Evolutionary conservation across 2,329 filamentous ascomycete genomes (phyloP).

Genomic region (Cephalotrichum gorgonifer): DNA sequence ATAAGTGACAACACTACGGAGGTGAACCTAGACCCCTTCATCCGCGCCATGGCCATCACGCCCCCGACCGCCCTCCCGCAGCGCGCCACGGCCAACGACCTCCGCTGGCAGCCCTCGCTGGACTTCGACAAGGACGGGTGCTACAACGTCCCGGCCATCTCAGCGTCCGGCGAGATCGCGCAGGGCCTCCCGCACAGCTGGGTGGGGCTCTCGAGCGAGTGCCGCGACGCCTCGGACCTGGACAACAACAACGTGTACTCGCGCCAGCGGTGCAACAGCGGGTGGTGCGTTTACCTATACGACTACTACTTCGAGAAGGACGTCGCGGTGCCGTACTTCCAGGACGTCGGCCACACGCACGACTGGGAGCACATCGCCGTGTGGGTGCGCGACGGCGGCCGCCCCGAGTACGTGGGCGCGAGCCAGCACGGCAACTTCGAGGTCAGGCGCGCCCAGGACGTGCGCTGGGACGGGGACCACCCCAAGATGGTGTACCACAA

Average conservation of each 20-base stretch:
- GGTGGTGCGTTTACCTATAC: slow-evolving; percentile 32
- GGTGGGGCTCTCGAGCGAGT: slow-evolving; percentile 16
- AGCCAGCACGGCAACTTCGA: slow-evolving; percentile 22
- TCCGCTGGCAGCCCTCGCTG: slow-evolving; percentile 15
- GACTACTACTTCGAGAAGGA: slow-evolving; percentile 38
- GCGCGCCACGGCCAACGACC: slow-evolving; percentile 11
- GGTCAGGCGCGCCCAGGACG: slow-evolving; percentile 11
- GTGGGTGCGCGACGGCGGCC: slow-evolving; percentile 17
- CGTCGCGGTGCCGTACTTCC: slow-evolving; percentile 17
- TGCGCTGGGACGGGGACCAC: slow-evolving; percentile 18
- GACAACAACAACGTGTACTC: slow-evolving; percentile 30
- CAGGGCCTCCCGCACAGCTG: slow-evolving; percentile 19
- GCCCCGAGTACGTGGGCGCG: slow-evolving; percentile 16
- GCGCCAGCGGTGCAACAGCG: slow-evolving; percentile 30
- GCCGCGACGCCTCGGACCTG: slow-evolving; percentile 22
- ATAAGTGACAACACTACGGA: not conserved
- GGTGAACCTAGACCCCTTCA: slow-evolving; percentile 1
- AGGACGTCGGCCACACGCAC: slow-evolving; percentile 24
- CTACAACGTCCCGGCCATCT: slow-evolving; percentile 28
- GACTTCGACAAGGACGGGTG: slow-evolving; percentile 25
- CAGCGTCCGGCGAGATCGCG: slow-evolving; percentile 19
- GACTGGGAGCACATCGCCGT: slow-evolving; percentile 26
- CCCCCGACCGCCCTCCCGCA: slow-evolving; percentile 12
- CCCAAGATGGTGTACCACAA: slow-evolving; percentile 29
- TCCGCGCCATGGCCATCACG: slow-evolving; percentile 3